These are phyloP conservation scores for Heterobasidion annosum DNA, from an alignment of 1,284 basidiomycete species.

Conservation along the genomic window DNA sequence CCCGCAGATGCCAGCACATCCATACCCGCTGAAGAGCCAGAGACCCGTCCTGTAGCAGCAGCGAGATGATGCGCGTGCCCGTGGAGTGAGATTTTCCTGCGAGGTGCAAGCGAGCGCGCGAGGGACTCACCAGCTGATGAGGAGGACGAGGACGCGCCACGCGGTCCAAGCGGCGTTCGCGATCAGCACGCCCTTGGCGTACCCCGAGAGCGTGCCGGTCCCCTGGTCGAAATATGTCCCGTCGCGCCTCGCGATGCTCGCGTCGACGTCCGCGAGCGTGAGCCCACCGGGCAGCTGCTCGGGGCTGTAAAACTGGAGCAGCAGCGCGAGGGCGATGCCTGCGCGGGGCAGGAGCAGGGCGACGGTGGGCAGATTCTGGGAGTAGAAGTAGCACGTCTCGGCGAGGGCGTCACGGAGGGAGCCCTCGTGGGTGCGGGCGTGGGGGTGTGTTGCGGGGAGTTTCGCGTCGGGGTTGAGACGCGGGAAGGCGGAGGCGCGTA, in stretches of 20 bases:
- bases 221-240: conserved; percentile 57
- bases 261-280: conserved; percentile 33
- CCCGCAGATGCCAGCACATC: conserved; percentile 72
- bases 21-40: conserved; percentile 66
- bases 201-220: conserved; percentile 60
- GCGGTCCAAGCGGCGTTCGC: conserved; percentile 73
- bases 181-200: conserved; percentile 65
- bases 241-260: conserved; percentile 43
- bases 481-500: conserved; percentile 59
- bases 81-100: background rate
- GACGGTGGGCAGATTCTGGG: conserved; percentile 74
- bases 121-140: conserved; percentile 52
- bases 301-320: conserved; percentile 54
- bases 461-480: conserved; percentile 44
- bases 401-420: conserved; percentile 57
- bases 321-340: conserved; percentile 57
- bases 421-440: conserved; percentile 24
- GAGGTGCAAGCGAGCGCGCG: background rate
- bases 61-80: background rate
- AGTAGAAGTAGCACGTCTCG: conserved; percentile 70
- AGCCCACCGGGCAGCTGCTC: conserved; percentile 30
- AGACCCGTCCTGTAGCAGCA: conserved; percentile 48
- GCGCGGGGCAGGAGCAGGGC: conserved; percentile 73
- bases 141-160: conserved; percentile 56
- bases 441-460: conserved; percentile 24